Evolutionary conservation across 73 alveolate species (phyloP).

Genomic region (Stentor coeruleus): DNA sequence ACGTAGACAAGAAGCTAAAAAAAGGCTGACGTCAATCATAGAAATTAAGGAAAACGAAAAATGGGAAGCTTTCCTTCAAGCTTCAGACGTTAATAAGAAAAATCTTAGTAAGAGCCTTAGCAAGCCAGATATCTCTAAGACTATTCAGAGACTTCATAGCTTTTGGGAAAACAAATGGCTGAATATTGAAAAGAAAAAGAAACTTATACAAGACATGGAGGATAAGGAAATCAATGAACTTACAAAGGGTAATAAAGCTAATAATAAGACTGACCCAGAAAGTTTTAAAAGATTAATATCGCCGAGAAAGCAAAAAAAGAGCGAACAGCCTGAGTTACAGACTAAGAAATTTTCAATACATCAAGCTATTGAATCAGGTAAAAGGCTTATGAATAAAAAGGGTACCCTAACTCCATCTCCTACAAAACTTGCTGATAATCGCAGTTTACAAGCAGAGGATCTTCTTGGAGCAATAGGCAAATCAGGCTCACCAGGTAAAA

Average conservation of each 20-base stretch:
- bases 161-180: neutral
- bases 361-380: neutral
- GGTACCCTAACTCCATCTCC: neutral
- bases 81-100: neutral
- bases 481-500: neutral
- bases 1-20: neutral
- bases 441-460: neutral
- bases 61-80: neutral
- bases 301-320: neutral
- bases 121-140: neutral
- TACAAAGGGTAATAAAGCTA: neutral
- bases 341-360: neutral
- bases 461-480: neutral
- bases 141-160: neutral
- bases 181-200: neutral
- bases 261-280: neutral
- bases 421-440: neutral
- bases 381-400: neutral
- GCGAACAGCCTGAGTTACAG: neutral
- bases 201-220: neutral
- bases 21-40: neutral
- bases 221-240: neutral
- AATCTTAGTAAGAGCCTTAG: neutral
- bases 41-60: neutral
- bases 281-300: neutral